Evolutionary conservation across 2,329 filamentous ascomycete species (phyloP).

Genomic region (Allantophomopsis lycopodina): DNA sequence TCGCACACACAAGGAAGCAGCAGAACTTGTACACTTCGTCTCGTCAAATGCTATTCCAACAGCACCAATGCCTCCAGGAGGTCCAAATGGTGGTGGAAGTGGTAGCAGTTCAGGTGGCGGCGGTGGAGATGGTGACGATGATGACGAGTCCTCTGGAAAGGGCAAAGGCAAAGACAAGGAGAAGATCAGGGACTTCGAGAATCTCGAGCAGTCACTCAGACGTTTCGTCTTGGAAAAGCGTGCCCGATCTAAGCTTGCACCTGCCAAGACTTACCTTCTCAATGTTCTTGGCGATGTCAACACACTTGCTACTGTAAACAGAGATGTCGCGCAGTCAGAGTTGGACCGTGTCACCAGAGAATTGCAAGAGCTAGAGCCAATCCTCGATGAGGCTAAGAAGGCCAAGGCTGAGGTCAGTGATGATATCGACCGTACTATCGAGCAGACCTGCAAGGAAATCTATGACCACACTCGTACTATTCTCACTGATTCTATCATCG

Average conservation of each 20-base stretch:
- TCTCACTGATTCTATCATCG: constrained; percentile 60
- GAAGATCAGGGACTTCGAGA: constrained; percentile 80
- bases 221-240: constrained; percentile 94
- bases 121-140: constrained; percentile 23
- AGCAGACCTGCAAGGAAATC: constrained; percentile 72
- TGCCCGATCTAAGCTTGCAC: constrained; percentile 86
- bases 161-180: constrained; percentile 64
- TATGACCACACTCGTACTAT: constrained; percentile 72
- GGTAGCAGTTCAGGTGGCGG: constrained; percentile 39
- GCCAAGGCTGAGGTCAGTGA: constrained; percentile 70
- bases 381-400: constrained; percentile 72
- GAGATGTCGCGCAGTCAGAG: constrained; percentile 74
- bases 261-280: constrained; percentile 86
- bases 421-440: constrained; percentile 67
- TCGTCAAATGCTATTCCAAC: constrained; percentile 91
- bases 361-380: constrained; percentile 69
- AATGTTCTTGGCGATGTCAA: constrained; percentile 86
- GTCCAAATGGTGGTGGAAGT: constrained; percentile 37
- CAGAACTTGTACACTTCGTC: constrained; percentile 92
- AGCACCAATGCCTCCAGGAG: constrained; percentile 40
- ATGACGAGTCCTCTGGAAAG: constrained; percentile 37
- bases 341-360: constrained; percentile 72
- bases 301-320: constrained; percentile 72
- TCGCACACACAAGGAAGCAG: constrained; percentile 80
- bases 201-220: constrained; percentile 75